Percentiles rank a stretch among this genome's conserved stretches.
Conservation (phyloP, 306 rosid genomes). For the Benincasa hispida region DNA sequence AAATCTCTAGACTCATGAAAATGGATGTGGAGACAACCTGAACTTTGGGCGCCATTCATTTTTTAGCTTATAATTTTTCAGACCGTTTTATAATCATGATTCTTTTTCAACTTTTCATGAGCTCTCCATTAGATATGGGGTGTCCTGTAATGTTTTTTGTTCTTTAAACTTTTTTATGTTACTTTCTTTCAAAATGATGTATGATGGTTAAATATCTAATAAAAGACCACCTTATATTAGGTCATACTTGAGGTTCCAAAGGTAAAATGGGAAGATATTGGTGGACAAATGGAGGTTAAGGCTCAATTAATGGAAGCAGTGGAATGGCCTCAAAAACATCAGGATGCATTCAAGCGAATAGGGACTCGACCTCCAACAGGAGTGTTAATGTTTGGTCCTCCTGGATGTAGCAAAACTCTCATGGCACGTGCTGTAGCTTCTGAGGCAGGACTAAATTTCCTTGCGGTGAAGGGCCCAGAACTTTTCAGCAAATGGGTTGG, state of each 20-base stretch:
- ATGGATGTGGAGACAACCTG: not conserved
- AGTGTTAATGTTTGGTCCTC: constrained; percentile 80
- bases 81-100: not conserved
- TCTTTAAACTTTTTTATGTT: not conserved
- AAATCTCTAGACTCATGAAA: not conserved
- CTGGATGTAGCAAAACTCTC: constrained; percentile 96
- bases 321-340: constrained; percentile 88
- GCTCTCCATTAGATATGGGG: not conserved
- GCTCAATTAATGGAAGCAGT: constrained; percentile 79
- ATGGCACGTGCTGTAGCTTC: constrained; percentile 97
- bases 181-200: not conserved
- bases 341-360: constrained; percentile 65
- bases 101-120: not conserved
- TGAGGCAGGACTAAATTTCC: constrained; percentile 74
- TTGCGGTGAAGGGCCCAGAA: constrained; percentile 94
- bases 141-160: not conserved
- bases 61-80: not conserved
- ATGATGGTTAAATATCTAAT: not conserved
- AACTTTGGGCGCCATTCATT: not conserved
- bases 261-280: constrained; percentile 90
- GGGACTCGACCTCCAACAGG: constrained; percentile 84
- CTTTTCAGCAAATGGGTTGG: constrained; percentile 99
- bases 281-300: constrained; percentile 87
- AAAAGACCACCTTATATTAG: constrained; percentile 3
- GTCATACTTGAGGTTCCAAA: constrained; percentile 89